phyloP scores from a whole-genome alignment of 345 rosid species.

The Rhodamnia rubescens region DNA sequence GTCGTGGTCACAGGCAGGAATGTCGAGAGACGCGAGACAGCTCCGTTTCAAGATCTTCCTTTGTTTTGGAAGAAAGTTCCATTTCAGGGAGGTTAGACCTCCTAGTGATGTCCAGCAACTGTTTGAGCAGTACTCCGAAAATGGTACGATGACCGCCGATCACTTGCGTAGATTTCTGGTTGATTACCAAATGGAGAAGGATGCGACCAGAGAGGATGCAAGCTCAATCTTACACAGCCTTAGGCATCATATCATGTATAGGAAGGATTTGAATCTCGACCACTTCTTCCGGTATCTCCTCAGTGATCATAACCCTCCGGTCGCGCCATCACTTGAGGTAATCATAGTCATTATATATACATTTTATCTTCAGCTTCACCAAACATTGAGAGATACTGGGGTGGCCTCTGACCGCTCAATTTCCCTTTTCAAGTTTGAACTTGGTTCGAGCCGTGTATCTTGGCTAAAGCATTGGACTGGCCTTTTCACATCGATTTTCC shows the following conservation, averaged over 20 bases:
- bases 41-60: slow-evolving; percentile 32
- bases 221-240: slow-evolving; percentile 35
- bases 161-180: slow-evolving; percentile 32
- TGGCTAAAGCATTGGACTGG: not conserved
- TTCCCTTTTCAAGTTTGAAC: not conserved
- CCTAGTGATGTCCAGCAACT: slow-evolving; percentile 24
- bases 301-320: slow-evolving; percentile 28
- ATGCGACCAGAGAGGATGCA: slow-evolving; percentile 32
- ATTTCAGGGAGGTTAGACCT: slow-evolving; percentile 20
- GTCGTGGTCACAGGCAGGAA: not conserved
- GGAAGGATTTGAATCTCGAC: slow-evolving; percentile 34
- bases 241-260: slow-evolving; percentile 39
- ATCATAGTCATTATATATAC: not conserved
- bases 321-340: slow-evolving; percentile 19
- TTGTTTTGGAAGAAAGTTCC: slow-evolving; percentile 43
- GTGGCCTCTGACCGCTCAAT: not conserved
- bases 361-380: not conserved
- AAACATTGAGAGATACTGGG: not conserved
- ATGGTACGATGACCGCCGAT: slow-evolving; percentile 26
- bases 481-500: not conserved
- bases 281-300: slow-evolving; percentile 48
- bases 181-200: slow-evolving; percentile 22
- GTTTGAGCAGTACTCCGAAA: slow-evolving; percentile 25
- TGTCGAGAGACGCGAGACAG: not conserved
- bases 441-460: not conserved